phyloP scores from a whole-genome alignment of 345 rosid species.

The Anacardium occidentale region DNA sequence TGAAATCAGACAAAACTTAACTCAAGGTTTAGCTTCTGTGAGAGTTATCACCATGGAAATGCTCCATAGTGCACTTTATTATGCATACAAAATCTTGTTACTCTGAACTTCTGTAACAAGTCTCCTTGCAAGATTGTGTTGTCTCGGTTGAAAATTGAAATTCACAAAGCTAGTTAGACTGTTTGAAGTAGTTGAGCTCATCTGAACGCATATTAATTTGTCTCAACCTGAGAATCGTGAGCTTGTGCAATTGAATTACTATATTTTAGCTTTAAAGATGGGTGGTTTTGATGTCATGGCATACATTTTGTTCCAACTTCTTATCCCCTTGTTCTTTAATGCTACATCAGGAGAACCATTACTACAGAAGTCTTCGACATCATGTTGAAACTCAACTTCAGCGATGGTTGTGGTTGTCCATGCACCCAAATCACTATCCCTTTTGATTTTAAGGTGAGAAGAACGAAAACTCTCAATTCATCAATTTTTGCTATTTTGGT shows the following conservation, averaged over 20 bases:
- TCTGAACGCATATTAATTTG: not conserved
- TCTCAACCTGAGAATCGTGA: not conserved
- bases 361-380: conserved; percentile 63
- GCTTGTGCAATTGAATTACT: not conserved
- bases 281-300: not conserved
- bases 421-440: conserved; percentile 60
- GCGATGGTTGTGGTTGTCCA: conserved; percentile 77
- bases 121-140: not conserved
- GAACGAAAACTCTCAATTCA: not conserved
- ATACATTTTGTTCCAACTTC: not conserved
- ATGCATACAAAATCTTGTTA: not conserved
- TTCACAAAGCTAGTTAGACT: not conserved
- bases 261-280: not conserved
- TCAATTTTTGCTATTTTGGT: not conserved
- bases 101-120: not conserved
- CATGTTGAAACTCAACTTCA: conserved; percentile 61
- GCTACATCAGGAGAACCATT: conserved; percentile 69
- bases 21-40: not conserved
- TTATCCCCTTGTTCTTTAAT: not conserved
- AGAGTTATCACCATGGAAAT: not conserved
- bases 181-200: not conserved
- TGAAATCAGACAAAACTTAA: not conserved
- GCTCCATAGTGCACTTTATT: not conserved
- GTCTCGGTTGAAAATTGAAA: not conserved
- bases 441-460: conserved; percentile 68